These are phyloP conservation scores for Dioscorea zingiberensis DNA, from an alignment of 106 monocot genomes.

Conservation along the genomic window DNA sequence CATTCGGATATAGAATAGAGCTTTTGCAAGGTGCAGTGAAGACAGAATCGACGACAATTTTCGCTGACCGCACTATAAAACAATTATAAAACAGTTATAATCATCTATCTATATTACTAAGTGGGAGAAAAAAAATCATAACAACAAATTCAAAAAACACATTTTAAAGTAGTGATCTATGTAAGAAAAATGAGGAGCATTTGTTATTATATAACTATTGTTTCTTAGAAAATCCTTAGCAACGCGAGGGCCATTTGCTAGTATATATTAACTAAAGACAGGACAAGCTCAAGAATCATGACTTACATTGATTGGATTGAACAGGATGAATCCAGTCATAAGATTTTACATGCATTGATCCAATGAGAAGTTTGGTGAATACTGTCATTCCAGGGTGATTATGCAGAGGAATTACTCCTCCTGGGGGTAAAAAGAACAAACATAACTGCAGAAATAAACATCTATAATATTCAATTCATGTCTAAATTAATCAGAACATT, in stretches of 20 bases:
- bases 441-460: constrained; percentile 47
- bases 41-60: constrained; percentile 42
- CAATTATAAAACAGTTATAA: no score
- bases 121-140: no score
- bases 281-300: no score
- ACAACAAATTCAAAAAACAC: no score
- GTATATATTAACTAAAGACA: no score
- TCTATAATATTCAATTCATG: background rate
- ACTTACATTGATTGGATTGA: constrained; percentile 1
- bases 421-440: constrained; percentile 63
- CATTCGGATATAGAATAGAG: constrained; percentile 53
- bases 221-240: no score
- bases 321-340: constrained; percentile 52
- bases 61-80: constrained; percentile 43
- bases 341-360: constrained; percentile 71
- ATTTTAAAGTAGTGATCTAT: no score
- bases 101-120: background rate
- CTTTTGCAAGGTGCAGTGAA: constrained; percentile 61
- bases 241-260: no score
- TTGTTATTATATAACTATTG: no score
- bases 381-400: constrained; percentile 92
- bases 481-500: no score
- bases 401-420: constrained; percentile 80
- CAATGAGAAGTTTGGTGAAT: constrained; percentile 69
- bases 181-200: no score